Percentiles rank a stretch among this genome's conserved stretches.
Conservation (phyloP, 352 stramenopile species). For the Pythium periplocum region DNA sequence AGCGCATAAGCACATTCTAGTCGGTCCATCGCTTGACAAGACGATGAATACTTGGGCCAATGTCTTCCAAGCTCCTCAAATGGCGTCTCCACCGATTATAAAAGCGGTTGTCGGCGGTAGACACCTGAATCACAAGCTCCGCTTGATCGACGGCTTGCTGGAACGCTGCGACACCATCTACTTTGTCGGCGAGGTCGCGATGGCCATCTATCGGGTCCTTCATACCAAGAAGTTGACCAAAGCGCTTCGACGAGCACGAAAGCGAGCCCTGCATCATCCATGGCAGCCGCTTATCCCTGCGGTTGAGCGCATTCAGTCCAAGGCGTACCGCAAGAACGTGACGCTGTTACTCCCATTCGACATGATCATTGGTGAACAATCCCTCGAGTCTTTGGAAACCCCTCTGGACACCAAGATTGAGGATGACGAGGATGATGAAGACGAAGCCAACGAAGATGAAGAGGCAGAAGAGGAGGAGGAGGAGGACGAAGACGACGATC, state of each 20-base stretch:
- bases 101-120: slow-evolving; percentile 54
- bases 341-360: slow-evolving; percentile 52
- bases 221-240: slow-evolving; percentile 22
- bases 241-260: slow-evolving; percentile 4
- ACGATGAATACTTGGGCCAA: slow-evolving; percentile 22
- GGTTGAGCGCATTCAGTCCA: slow-evolving; percentile 55
- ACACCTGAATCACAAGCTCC: slow-evolving; percentile 46
- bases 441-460: slow-evolving; percentile 29
- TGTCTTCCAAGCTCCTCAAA: slow-evolving; percentile 17
- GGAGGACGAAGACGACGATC: slow-evolving; percentile 23
- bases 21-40: slow-evolving; percentile 12
- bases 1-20: slow-evolving; percentile 10
- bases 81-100: slow-evolving; percentile 3
- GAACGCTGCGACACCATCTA: slow-evolving; percentile 54
- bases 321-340: slow-evolving; percentile 55
- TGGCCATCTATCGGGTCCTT: slow-evolving; percentile 48
- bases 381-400: slow-evolving; percentile 32
- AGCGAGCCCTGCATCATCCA: slow-evolving; percentile 3
- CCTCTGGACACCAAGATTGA: slow-evolving; percentile 10
- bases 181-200: slow-evolving; percentile 59
- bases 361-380: slow-evolving; percentile 46
- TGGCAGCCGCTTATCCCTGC: slow-evolving; percentile 17
- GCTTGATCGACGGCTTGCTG: slow-evolving; percentile 58
- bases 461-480: slow-evolving; percentile 38
- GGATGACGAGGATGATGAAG: slow-evolving; percentile 25